Percentiles rank a stretch among this genome's conserved stretches.
These are phyloP conservation scores for Chimonanthus praecox DNA, from an alignment of 164 flowering plant species.

Conservation along the genomic window DNA sequence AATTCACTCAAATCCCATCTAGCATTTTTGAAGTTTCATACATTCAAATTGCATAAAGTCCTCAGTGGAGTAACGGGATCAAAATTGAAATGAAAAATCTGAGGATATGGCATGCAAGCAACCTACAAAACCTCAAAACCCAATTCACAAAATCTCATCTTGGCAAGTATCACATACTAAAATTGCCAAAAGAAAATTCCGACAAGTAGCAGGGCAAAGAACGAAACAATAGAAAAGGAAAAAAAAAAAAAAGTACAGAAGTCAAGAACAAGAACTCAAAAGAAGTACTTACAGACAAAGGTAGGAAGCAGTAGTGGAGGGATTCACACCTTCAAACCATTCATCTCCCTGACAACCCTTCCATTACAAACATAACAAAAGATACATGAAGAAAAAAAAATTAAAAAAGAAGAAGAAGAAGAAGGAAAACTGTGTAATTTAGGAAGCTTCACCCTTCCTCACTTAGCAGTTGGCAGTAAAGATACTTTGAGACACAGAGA, in stretches of 20 bases:
- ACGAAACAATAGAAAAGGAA: background rate
- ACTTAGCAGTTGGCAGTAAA: background rate
- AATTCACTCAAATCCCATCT: background rate
- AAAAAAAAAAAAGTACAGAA: background rate
- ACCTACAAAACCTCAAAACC: constrained; percentile 2
- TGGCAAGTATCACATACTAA: background rate
- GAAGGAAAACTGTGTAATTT: constrained; percentile 9
- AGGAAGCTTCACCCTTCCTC: constrained; percentile 6
- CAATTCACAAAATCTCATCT: constrained; percentile 15
- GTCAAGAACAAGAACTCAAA: constrained; percentile 1
- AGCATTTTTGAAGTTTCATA: background rate
- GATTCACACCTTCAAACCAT: constrained; percentile 41
- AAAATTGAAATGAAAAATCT: too few species aligned
- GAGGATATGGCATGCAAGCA: background rate
- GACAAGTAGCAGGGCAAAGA: background rate
- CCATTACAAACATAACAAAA: constrained; percentile 20
- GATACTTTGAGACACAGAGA: background rate
- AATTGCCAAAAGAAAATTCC: constrained; percentile 3
- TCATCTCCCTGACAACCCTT: constrained; percentile 52
- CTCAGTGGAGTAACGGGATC: background rate
- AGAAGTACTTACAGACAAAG: constrained; percentile 28
- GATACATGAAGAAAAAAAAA: constrained; percentile 18
- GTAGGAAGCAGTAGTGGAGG: constrained; percentile 27
- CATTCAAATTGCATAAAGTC: background rate
- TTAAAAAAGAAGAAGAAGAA: constrained; percentile 1